These are phyloP conservation scores for Fraxinus velutina DNA, from an alignment of 305 asterid genomes.

Conservation along the genomic window DNA sequence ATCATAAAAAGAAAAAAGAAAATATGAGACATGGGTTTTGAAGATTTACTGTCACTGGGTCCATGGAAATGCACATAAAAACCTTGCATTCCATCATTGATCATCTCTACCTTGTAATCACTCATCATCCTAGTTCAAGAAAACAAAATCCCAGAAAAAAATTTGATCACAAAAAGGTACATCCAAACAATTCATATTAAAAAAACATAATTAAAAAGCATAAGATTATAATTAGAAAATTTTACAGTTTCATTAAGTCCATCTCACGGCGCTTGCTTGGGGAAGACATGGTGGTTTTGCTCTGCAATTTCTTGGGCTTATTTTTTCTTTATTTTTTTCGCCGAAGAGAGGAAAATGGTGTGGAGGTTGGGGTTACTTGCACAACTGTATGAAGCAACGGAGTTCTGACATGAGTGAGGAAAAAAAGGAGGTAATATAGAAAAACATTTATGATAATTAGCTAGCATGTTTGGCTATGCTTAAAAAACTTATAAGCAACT, in stretches of 20 bases:
- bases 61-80: constrained; percentile 61
- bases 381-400: constrained; percentile 18
- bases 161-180: background rate
- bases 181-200: background rate
- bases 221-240: background rate
- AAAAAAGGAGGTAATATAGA: background rate
- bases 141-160: constrained; percentile 13
- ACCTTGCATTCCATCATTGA: constrained; percentile 61
- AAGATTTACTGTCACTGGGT: constrained; percentile 50
- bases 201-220: background rate
- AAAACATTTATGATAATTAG: background rate
- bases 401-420: background rate
- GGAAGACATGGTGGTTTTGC: constrained; percentile 38
- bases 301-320: constrained; percentile 2
- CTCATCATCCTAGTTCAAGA: constrained; percentile 57
- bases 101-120: constrained; percentile 70
- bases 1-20: constrained; percentile 21
- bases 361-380: constrained; percentile 23
- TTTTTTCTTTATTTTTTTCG: background rate
- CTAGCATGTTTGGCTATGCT: background rate
- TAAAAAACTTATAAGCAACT: background rate
- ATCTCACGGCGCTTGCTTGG: constrained; percentile 65
- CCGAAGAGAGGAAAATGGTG: background rate
- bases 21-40: constrained; percentile 17
- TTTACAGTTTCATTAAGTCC: constrained; percentile 58